Percentiles rank a stretch among this genome's conserved stretches.
These are phyloP conservation scores for Hansenula sp. DNA, from an alignment of 1,139 yeast genomes.

Conservation along the genomic window DNA sequence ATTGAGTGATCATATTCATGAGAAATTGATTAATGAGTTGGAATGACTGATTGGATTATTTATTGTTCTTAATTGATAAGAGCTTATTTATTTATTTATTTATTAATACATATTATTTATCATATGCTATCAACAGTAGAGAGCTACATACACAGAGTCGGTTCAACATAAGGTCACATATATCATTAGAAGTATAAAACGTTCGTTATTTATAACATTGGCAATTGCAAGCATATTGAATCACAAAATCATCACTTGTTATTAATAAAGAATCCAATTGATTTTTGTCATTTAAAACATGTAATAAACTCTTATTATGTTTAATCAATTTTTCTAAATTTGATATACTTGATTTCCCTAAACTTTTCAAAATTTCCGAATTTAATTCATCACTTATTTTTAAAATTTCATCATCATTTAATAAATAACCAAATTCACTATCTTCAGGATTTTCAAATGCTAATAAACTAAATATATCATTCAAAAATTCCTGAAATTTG, in stretches of 20 bases:
- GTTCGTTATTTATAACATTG: too few species aligned
- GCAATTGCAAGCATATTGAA: neutral
- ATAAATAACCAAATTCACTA: slow-evolving; percentile 34
- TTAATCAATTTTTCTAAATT: slow-evolving; percentile 33
- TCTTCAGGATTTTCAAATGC: slow-evolving; percentile 46
- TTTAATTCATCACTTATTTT: slow-evolving; percentile 41
- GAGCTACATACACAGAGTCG: neutral
- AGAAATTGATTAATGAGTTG: slow-evolving; percentile 31
- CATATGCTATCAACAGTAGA: neutral
- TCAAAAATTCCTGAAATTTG: slow-evolving; percentile 30
- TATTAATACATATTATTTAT: slow-evolving; percentile 4
- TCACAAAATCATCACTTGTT: slow-evolving; percentile 20
- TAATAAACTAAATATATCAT: slow-evolving; percentile 43
- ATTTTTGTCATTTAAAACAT: slow-evolving; percentile 28
- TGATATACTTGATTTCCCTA: slow-evolving; percentile 33
- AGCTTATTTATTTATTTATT: slow-evolving; percentile 2
- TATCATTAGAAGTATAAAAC: too few species aligned
- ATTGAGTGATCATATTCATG: slow-evolving; percentile 52
- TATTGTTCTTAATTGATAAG: too few species aligned
- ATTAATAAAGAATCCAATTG: slow-evolving; percentile 29
- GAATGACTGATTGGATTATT: neutral
- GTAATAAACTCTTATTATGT: slow-evolving; percentile 29
- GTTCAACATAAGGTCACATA: neutral
- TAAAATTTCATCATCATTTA: slow-evolving; percentile 31
- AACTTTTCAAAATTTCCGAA: slow-evolving; percentile 34